A percentile compares a stretch with the other conserved stretches of the same genome.
These are phyloP conservation scores for Solanum gandarillasii DNA, from an alignment of 257 asterid genomes.

Conservation along the genomic window DNA sequence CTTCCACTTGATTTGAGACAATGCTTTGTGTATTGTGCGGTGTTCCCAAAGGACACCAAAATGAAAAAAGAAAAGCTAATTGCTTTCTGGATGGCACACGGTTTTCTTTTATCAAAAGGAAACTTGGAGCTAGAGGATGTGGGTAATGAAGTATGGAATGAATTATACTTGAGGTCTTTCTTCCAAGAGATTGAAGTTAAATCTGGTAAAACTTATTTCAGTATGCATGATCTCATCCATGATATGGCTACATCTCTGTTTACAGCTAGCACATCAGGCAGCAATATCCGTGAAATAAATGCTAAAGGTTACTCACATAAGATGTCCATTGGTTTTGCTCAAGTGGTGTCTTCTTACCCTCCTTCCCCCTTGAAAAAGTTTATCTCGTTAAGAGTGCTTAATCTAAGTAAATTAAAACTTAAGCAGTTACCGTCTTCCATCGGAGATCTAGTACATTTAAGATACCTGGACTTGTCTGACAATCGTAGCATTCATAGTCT, in stretches of 20 bases:
- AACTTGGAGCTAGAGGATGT: not conserved
- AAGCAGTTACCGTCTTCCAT: too few species aligned
- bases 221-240: conserved; percentile 17
- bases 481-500: not conserved
- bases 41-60: conserved; percentile 6
- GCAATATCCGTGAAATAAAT: not conserved
- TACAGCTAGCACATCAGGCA: not conserved
- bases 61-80: conserved; percentile 1
- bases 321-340: too few species aligned
- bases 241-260: conserved; percentile 6
- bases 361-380: too few species aligned
- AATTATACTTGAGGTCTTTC: conserved; percentile 9
- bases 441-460: too few species aligned
- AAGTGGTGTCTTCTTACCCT: too few species aligned
- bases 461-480: fast-evolving
- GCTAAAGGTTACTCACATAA: not conserved
- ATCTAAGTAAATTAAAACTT: too few species aligned
- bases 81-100: conserved; percentile 17
- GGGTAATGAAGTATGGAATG: conserved; percentile 3
- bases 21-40: conserved; percentile 16
- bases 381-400: too few species aligned
- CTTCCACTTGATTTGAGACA: conserved; percentile 1
- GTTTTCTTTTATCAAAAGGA: not conserved
- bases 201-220: not conserved
- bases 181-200: not conserved